Base-by-base conservation (phyloP, 2,329 filamentous ascomycete species). In the Aspergillus latus region DNA sequence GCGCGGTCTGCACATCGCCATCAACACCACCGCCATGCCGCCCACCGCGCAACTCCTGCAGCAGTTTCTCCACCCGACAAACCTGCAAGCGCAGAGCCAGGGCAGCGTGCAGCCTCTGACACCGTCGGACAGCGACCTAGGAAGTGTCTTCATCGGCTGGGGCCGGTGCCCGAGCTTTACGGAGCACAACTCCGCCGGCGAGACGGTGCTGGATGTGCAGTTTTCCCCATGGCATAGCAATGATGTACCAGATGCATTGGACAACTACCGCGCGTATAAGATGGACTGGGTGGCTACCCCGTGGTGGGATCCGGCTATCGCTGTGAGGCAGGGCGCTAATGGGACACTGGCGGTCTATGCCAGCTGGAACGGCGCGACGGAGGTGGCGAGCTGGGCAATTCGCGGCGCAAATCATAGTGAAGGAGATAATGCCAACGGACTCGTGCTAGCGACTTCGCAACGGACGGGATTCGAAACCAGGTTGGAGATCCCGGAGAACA, bases 281-380 rank as follows among this genome's bases (percentile, higher is more conserved):
- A n/a, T 36, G n/a, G n/a, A 47, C 8, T 57, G 55, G 55, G 34
- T 37, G 34, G 34, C 34, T 9, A 11, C 34, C 10, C 34, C 34
- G 34, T 37, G 34, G 34, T 37, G 34, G 34, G 34, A 37, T 37
- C 34, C 34, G 7, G 34, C 34, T 11, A 13, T 37, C n/a, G 34
- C 34, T 5, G 34, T 37, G 34, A 37, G 34, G 11, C 11, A 13
- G 11, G 34, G 10, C 29, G 13, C 1, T 4, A 29, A 45, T 1
- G 56, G 54, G 3, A 58, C 39, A 52, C 61, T 57, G 4, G 59
- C 63, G 47, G 64, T 73, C 7, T 69, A 72, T 61, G 72, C 74
- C 61, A 74, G 72, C 54, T 75, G 73, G 72, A 71, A 72, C 52
- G 72, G 72, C 11, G 72, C 72, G 5, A 74, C 73, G 9, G 72